phyloP scores from a whole-genome alignment of 2,329 filamentous ascomycete species.

The Cercospora sp. region DNA sequence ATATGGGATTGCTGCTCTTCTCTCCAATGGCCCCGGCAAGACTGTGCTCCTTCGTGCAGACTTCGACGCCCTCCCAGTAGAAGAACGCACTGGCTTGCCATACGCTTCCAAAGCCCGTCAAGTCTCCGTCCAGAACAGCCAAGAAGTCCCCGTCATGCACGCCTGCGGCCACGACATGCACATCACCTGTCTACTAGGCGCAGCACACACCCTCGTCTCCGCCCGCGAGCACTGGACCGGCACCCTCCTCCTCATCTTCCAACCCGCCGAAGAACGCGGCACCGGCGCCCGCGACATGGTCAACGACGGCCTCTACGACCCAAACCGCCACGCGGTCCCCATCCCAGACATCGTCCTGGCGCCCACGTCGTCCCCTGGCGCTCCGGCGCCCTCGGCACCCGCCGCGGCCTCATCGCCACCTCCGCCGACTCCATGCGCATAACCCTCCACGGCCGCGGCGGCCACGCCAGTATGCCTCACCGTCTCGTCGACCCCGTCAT shows the following conservation, averaged over 20 bases:
- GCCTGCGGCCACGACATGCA: constrained; percentile 70
- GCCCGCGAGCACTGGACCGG: constrained; percentile 58
- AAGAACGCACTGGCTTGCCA: constrained; percentile 56
- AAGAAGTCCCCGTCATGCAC: constrained; percentile 63
- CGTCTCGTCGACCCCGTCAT: constrained; percentile 60
- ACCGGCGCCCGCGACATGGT: constrained; percentile 65
- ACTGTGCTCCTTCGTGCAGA: constrained; percentile 62
- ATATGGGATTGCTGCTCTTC: constrained; percentile 58
- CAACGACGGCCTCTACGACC: constrained; percentile 58
- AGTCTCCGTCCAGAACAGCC: constrained; percentile 49
- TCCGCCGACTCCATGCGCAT: constrained; percentile 48
- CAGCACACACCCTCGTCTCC: constrained; percentile 53
- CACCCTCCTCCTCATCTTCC: constrained; percentile 65
- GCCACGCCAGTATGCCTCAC: constrained; percentile 60
- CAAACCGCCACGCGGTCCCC: constrained; percentile 46
- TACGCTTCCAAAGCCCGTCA: constrained; percentile 56
- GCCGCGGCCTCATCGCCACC: constrained; percentile 45
- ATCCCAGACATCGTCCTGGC: constrained; percentile 58
- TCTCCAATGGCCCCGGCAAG: constrained; percentile 57
- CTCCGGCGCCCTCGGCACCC: constrained; percentile 45
- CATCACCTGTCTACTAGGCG: constrained; percentile 59
- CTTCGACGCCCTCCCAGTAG: constrained; percentile 61
- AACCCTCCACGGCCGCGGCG: constrained; percentile 59
- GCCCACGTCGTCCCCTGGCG: constrained; percentile 57
- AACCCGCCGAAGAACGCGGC: constrained; percentile 66